Evolutionary conservation across 1,284 basidiomycete genomes (phyloP).

Genomic region (Amylostereum areolatum): DNA sequence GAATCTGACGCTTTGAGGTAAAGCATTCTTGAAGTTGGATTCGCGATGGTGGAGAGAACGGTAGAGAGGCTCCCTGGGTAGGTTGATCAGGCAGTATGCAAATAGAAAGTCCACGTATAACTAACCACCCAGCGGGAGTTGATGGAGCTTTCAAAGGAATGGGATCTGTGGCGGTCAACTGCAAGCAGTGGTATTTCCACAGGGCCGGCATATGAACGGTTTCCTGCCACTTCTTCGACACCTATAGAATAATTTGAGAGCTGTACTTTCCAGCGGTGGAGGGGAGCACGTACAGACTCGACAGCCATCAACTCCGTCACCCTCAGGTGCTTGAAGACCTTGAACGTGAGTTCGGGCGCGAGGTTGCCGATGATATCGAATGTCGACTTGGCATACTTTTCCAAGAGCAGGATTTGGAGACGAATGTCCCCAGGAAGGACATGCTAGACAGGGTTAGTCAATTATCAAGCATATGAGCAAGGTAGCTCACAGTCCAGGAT

Average conservation of each 20-base stretch:
- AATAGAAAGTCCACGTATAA: neutral
- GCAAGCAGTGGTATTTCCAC: slow-evolving; percentile 74
- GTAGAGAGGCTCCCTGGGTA: slow-evolving; percentile 67
- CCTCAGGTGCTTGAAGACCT: slow-evolving; percentile 60
- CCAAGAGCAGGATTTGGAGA: slow-evolving; percentile 71
- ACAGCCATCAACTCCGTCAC: slow-evolving; percentile 61
- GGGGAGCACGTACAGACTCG: slow-evolving; percentile 37
- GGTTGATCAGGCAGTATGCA: neutral
- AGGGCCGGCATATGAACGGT: slow-evolving; percentile 66
- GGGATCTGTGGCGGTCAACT: slow-evolving; percentile 72
- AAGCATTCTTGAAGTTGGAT: slow-evolving; percentile 72
- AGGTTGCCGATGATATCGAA: slow-evolving; percentile 78
- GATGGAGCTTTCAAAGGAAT: slow-evolving; percentile 55
- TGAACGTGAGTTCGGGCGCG: slow-evolving; percentile 59
- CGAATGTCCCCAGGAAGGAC: slow-evolving; percentile 74
- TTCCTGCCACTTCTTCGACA: slow-evolving; percentile 72
- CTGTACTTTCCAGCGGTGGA: neutral
- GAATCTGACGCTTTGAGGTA: slow-evolving; percentile 74
- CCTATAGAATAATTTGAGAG: slow-evolving; percentile 30
- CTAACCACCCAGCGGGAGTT: slow-evolving; percentile 67
- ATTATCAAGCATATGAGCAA: slow-evolving; percentile 1
- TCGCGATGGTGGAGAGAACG: slow-evolving; percentile 81
- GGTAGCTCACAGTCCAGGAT: slow-evolving; percentile 40
- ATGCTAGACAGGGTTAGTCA: slow-evolving; percentile 33
- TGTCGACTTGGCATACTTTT: slow-evolving; percentile 75